Evolutionary conservation across 257 asterid genomes (phyloP).

Genomic region (Przewalskia tangutica): DNA sequence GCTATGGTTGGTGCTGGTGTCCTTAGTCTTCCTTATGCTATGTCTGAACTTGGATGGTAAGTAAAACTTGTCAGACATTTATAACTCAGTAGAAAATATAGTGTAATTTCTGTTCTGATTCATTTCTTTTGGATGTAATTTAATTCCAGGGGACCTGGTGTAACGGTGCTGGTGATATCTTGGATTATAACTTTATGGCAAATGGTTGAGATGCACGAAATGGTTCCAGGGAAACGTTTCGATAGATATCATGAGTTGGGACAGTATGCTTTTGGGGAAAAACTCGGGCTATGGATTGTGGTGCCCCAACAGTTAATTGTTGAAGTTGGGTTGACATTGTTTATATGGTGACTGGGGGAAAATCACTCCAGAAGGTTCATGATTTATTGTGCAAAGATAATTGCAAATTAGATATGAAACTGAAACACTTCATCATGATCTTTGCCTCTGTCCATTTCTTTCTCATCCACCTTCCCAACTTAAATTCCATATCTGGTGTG

Average conservation of each 20-base stretch:
- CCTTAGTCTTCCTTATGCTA: slow-evolving; percentile 36
- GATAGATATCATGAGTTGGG: slow-evolving; percentile 52
- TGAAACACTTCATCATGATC: slow-evolving; percentile 15
- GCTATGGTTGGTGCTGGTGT: slow-evolving; percentile 42
- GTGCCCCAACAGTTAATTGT: slow-evolving; percentile 39
- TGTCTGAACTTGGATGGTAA: slow-evolving; percentile 36
- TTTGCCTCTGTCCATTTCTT: slow-evolving; percentile 34
- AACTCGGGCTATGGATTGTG: slow-evolving; percentile 44
- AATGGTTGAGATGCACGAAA: slow-evolving; percentile 52
- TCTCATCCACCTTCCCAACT: slow-evolving; percentile 12
- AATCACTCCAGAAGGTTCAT: slow-evolving; percentile 30
- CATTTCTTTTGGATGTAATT: neutral
- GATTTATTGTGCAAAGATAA: slow-evolving; percentile 16
- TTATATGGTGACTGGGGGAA: slow-evolving; percentile 48
- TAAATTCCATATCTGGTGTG: slow-evolving; percentile 1
- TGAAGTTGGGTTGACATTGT: slow-evolving; percentile 31
- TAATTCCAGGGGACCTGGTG: slow-evolving; percentile 37
- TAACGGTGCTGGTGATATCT: slow-evolving; percentile 21
- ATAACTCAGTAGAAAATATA: neutral
- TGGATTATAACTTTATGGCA: slow-evolving; percentile 47
- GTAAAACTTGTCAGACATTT: neutral
- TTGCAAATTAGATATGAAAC: slow-evolving; percentile 12
- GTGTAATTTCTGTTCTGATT: neutral
- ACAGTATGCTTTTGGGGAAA: slow-evolving; percentile 41
- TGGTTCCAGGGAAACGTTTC: slow-evolving; percentile 40